Conservation (phyloP, 495 filamentous ascomycete genomes). For the Penicillium turbatum region DNA sequence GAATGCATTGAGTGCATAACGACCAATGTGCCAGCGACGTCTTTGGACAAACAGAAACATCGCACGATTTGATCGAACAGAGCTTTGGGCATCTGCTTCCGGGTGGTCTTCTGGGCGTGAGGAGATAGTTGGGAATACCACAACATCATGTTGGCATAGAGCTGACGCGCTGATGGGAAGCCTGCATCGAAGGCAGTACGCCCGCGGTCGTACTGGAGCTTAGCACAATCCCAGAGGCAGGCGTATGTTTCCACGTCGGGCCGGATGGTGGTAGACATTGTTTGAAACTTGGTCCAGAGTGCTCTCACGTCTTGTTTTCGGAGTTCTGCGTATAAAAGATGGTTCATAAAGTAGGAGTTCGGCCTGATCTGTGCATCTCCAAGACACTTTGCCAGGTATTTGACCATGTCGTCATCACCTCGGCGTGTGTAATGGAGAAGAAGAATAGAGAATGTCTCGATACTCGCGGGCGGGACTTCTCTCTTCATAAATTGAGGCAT, state of each 20-base stretch:
- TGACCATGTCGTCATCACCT: slow-evolving; percentile 50
- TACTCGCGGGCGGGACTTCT: slow-evolving; percentile 53
- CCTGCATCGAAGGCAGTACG: slow-evolving; percentile 31
- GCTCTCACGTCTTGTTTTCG: slow-evolving; percentile 47
- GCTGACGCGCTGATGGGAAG: slow-evolving; percentile 46
- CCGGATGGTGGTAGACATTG: slow-evolving; percentile 42
- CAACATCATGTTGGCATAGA: slow-evolving; percentile 60
- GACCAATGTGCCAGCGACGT: slow-evolving; percentile 58
- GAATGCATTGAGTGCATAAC: slow-evolving; percentile 53
- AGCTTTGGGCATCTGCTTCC: slow-evolving; percentile 44
- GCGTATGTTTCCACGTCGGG: slow-evolving; percentile 68
- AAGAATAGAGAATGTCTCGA: slow-evolving; percentile 74
- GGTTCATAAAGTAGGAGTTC: slow-evolving; percentile 71
- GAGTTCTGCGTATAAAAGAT: slow-evolving; percentile 59
- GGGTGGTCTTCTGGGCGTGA: slow-evolving; percentile 19
- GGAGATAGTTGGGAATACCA: slow-evolving; percentile 41
- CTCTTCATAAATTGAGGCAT: slow-evolving; percentile 39
- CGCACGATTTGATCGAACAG: slow-evolving; percentile 55
- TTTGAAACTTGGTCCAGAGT: slow-evolving; percentile 54
- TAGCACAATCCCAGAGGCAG: slow-evolving; percentile 59
- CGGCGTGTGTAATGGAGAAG: slow-evolving; percentile 65
- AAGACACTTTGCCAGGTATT: slow-evolving; percentile 55
- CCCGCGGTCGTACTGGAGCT: slow-evolving; percentile 48
- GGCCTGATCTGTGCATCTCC: slow-evolving; percentile 55
- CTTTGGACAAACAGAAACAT: slow-evolving; percentile 50